These are phyloP conservation scores for Senecio squalidus DNA, from an alignment of 140 eudicot species.

Conservation along the genomic window DNA sequence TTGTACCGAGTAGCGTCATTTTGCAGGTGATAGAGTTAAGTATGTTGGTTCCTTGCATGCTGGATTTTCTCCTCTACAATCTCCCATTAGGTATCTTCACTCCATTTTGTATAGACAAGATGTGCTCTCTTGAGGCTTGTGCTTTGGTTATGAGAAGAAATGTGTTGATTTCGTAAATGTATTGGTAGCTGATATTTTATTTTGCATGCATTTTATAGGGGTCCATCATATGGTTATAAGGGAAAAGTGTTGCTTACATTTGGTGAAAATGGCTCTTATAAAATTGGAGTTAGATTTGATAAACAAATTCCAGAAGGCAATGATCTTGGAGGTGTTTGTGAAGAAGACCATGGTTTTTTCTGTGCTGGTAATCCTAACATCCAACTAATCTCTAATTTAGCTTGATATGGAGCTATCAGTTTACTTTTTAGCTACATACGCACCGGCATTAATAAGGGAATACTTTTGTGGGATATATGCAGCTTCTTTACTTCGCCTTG, in stretches of 20 bases:
- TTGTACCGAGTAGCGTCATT: background rate
- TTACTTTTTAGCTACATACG: too few relatives aligned
- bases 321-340: slow-evolving; percentile 27
- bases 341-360: slow-evolving; percentile 52
- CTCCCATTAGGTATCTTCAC: slow-evolving; percentile 44
- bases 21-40: slow-evolving; percentile 74
- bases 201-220: slow-evolving; percentile 31
- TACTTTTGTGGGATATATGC: slow-evolving; percentile 14
- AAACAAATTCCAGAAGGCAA: slow-evolving; percentile 14
- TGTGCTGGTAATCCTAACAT: slow-evolving; percentile 41
- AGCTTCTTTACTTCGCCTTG: slow-evolving; percentile 56
- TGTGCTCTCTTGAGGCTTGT: background rate
- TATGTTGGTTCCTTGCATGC: slow-evolving; percentile 46
- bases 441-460: background rate
- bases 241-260: slow-evolving; percentile 71
- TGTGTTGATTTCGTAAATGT: background rate
- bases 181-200: background rate
- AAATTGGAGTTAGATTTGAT: slow-evolving; percentile 53
- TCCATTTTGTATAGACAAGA: background rate
- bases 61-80: slow-evolving; percentile 29
- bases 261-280: slow-evolving; percentile 53
- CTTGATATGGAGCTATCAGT: background rate
- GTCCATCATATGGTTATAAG: slow-evolving; percentile 54
- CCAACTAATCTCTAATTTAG: background rate
- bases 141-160: background rate